phyloP scores from a whole-genome alignment of 2,329 filamentous ascomycete species.

The Emericellopsis atlantica region DNA sequence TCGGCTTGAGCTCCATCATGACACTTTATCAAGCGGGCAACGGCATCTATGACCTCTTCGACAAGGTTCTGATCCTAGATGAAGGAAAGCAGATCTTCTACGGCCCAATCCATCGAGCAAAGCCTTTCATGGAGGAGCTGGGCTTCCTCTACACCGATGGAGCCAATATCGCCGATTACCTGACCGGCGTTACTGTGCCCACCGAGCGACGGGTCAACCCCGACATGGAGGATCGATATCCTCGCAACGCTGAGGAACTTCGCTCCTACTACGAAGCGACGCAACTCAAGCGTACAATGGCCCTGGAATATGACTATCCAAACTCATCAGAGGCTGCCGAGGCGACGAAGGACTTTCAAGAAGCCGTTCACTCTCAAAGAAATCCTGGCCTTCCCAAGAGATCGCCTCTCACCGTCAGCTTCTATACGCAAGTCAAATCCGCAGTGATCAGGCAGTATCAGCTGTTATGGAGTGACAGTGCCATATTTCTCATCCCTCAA shows the following conservation, averaged over 20 bases:
- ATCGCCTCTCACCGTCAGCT: constrained; percentile 37
- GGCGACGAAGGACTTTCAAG: constrained; percentile 38
- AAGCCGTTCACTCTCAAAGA: constrained; percentile 28
- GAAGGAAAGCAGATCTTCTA: constrained; percentile 54
- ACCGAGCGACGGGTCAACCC: constrained; percentile 32
- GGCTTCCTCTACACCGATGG: constrained; percentile 41
- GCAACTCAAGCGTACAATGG: constrained; percentile 34
- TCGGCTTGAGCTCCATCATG: constrained; percentile 51
- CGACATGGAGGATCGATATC: constrained; percentile 26
- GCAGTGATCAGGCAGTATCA: constrained; percentile 48
- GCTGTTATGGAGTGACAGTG: constrained; percentile 51
- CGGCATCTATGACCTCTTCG: constrained; percentile 51
- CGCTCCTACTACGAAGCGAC: constrained; percentile 35
- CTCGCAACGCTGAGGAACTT: constrained; percentile 30
- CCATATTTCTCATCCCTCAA: constrained; percentile 51
- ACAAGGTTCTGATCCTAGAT: constrained; percentile 61
- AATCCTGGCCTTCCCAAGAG: constrained; percentile 34
- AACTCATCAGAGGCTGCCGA: constrained; percentile 31
- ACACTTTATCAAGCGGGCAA: constrained; percentile 57
- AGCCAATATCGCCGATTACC: constrained; percentile 54
- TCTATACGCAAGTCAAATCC: constrained; percentile 40
- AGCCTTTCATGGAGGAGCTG: constrained; percentile 52
- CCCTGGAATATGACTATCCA: constrained; percentile 42
- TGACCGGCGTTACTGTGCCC: constrained; percentile 54
- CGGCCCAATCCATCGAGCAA: constrained; percentile 47